Base-by-base conservation (phyloP, 768 basidiomycete genomes). In the Strobilomyces confusus region DNA sequence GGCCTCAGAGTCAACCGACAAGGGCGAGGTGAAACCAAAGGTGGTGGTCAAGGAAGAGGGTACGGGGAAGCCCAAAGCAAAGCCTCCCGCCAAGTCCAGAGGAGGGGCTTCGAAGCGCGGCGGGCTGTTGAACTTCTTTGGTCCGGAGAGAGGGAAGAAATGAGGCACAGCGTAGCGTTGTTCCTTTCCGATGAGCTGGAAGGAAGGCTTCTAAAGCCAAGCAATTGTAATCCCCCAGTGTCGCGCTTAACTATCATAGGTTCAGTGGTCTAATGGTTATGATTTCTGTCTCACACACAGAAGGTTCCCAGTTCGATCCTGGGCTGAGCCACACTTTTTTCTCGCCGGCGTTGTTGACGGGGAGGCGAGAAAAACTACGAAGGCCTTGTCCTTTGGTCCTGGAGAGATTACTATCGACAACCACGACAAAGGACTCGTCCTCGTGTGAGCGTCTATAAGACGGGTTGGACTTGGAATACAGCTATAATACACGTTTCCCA, bases 281-380 rank as follows among this genome's bases (percentile, higher is more conserved):
- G 72, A 73, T 73, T 74, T 73, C 74, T 75, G 72, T 75, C 72
- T 73, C 72, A 75, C 72, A 72, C 74, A 75, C 74, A 75, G 73
- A 73, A 75, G 72, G 72, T 73, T 74, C 72, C 71, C 71, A 73
- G 72, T 73, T 73, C 72, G 73, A 73, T 73, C 73, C 72, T 73
- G 71, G 71, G 72, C 58, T 74, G 74, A 73, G 60, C 67, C 72
- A 63, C 37, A 36, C 17, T 33, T 33, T 33, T 33, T 33, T 33
- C n/a, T n/a, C n/a, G n/a, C n/a, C n/a, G n/a, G n/a, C n/a, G n/a
- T n/a, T 5, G 33, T 14, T 14, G 29, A 29, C 29, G 29, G 6
- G 29, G n/a, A n/a, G n/a, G n/a, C n/a, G n/a, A n/a, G n/a, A n/a
- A 29, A 29, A 29, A 29, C 29, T n/a, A n/a, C n/a, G n/a, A n/a